Conservation (phyloP, 1,284 basidiomycete species). For the Cystobasidiaceae sp. region DNA sequence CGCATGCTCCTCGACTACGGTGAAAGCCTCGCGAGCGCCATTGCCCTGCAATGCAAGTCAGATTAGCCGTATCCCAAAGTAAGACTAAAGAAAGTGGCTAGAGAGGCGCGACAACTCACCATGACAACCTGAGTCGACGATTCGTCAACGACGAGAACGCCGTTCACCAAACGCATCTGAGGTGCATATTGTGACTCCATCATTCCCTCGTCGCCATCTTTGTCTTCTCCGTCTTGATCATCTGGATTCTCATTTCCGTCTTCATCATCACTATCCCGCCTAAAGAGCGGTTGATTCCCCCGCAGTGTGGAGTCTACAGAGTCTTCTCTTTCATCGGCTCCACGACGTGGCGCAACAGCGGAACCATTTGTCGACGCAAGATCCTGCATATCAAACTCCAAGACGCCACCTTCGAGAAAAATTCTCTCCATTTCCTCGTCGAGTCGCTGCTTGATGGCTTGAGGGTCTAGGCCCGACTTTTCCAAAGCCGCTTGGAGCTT, state of each 20-base stretch:
- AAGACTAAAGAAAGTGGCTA: not conserved
- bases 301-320: too few species aligned
- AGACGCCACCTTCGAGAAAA: not conserved
- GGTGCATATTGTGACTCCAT: conserved; percentile 65
- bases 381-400: not conserved
- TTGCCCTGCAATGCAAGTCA: not conserved
- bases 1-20: conserved; percentile 76
- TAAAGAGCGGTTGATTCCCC: conserved; percentile 3
- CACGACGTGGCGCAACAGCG: too few species aligned
- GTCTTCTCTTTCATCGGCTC: too few species aligned
- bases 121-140: conserved; percentile 70
- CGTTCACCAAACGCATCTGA: conserved; percentile 72
- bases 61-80: not conserved
- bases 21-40: conserved; percentile 50
- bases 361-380: not conserved
- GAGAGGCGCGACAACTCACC: conserved; percentile 5
- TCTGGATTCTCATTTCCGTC: conserved; percentile 7
- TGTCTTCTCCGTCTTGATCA: conserved; percentile 44
- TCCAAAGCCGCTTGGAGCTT: not conserved
- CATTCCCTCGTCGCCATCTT: conserved; percentile 57
- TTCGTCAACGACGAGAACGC: conserved; percentile 73
- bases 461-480: not conserved
- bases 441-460: conserved; percentile 5
- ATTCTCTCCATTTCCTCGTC: not conserved
- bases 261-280: not conserved